Percentiles rank a stretch among this genome's conserved stretches.
phyloP scores from a whole-genome alignment of 192 early-diverging fungal genomes.

The Funneliformis mosseae region DNA sequence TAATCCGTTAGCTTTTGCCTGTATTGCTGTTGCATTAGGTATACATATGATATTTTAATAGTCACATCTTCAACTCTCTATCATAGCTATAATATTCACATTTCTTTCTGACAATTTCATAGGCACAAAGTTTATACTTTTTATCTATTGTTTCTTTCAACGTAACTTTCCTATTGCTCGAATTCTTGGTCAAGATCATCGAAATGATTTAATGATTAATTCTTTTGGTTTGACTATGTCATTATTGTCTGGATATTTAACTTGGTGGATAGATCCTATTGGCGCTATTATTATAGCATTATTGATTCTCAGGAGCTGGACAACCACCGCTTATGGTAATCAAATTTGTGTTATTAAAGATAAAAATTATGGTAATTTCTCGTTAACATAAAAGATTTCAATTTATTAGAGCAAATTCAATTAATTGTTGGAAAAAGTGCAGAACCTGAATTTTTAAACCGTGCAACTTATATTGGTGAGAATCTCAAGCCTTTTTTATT shows the following conservation, averaged over 20 bases:
- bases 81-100: neutral
- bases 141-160: constrained; percentile 67
- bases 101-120: neutral
- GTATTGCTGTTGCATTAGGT: constrained; percentile 60
- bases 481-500: neutral
- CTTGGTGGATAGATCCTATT: constrained; percentile 73
- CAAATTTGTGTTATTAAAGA: neutral
- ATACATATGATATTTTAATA: constrained; percentile 19
- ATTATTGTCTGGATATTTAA: constrained; percentile 57
- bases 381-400: neutral
- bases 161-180: constrained; percentile 61
- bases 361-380: neutral
- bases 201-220: constrained; percentile 77
- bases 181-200: constrained; percentile 71
- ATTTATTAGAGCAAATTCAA: constrained; percentile 65
- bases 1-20: constrained; percentile 49
- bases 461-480: constrained; percentile 78
- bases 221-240: constrained; percentile 69
- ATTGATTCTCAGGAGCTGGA: constrained; percentile 71
- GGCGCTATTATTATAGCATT: constrained; percentile 71
- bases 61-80: neutral
- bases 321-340: constrained; percentile 58
- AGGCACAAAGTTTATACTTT: constrained; percentile 65
- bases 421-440: constrained; percentile 83
- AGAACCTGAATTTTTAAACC: constrained; percentile 75